Conservation (phyloP, 306 rosid genomes). For the Begonia masoniana region DNA sequence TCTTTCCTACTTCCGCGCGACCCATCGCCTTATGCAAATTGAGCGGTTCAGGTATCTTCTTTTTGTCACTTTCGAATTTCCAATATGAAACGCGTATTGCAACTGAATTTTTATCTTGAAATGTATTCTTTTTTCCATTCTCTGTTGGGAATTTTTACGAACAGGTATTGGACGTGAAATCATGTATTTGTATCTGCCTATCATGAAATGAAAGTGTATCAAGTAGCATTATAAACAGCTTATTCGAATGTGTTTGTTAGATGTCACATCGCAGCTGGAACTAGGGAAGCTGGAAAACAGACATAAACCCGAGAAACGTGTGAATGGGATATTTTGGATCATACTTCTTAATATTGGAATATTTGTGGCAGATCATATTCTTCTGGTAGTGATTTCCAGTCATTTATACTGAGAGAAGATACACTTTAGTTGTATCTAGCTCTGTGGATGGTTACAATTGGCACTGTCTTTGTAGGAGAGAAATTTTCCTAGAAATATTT, state of each 20-base stretch:
- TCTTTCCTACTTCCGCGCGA: slow-evolving; percentile 11
- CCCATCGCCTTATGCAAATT: slow-evolving; percentile 25
- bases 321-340: slow-evolving; percentile 84
- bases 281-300: slow-evolving; percentile 37
- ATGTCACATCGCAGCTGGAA: slow-evolving; percentile 61
- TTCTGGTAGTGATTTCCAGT: slow-evolving; percentile 31
- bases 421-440: too few species aligned
- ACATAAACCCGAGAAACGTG: slow-evolving; percentile 46
- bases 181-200: background rate
- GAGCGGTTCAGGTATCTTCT: slow-evolving; percentile 42
- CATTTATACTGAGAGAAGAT: background rate
- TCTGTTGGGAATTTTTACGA: slow-evolving; percentile 23
- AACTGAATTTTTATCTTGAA: background rate
- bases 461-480: too few species aligned
- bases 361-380: slow-evolving; percentile 65
- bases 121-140: background rate
- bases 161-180: slow-evolving; percentile 13
- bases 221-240: background rate
- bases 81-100: background rate
- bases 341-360: slow-evolving; percentile 67
- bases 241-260: slow-evolving; percentile 26
- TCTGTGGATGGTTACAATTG: too few species aligned
- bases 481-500: too few species aligned
- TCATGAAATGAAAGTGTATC: background rate
- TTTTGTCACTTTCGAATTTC: background rate